Evolutionary conservation across 805 yeast species (phyloP).

Genomic region (Phaffomyces thermotolerans): DNA sequence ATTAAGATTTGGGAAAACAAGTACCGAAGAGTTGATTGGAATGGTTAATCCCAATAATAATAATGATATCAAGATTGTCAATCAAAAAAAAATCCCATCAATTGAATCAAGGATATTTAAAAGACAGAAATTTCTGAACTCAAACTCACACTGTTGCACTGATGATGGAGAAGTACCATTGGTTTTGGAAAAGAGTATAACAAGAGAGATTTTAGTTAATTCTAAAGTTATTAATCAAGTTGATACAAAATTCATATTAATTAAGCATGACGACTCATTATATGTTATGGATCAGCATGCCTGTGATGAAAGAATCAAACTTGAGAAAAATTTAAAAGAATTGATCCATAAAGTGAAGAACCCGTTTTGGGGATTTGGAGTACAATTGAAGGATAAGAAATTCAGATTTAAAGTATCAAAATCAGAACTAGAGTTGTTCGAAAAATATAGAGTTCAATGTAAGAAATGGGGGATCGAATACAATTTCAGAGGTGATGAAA

Average conservation of each 20-base stretch:
- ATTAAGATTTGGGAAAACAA: conserved; percentile 1
- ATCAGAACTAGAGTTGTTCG: conserved; percentile 29
- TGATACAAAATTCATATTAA: conserved; percentile 56
- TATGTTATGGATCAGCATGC: conserved; percentile 77
- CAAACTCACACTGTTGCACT: too few species aligned
- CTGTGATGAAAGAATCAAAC: conserved; percentile 63
- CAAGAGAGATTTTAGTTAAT: conserved; percentile 16
- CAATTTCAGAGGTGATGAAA: neutral
- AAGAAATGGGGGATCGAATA: conserved; percentile 39
- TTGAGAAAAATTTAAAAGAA: conserved; percentile 43
- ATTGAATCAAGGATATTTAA: neutral
- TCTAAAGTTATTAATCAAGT: conserved; percentile 47
- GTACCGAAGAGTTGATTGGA: conserved; percentile 3
- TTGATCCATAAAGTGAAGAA: conserved; percentile 27
- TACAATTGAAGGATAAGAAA: conserved; percentile 6
- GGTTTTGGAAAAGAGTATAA: conserved; percentile 7
- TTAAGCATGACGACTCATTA: conserved; percentile 24
- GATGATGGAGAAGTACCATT: conserved; percentile 2
- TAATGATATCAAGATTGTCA: too few species aligned
- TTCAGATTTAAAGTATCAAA: conserved; percentile 16
- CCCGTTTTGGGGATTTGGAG: conserved; percentile 13
- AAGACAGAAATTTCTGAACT: too few species aligned
- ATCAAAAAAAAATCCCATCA: neutral
- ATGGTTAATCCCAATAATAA: conserved; percentile 1
- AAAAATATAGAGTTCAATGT: conserved; percentile 25